Base-by-base conservation (phyloP, 805 yeast species). In the Ogataea ramenticola region DNA sequence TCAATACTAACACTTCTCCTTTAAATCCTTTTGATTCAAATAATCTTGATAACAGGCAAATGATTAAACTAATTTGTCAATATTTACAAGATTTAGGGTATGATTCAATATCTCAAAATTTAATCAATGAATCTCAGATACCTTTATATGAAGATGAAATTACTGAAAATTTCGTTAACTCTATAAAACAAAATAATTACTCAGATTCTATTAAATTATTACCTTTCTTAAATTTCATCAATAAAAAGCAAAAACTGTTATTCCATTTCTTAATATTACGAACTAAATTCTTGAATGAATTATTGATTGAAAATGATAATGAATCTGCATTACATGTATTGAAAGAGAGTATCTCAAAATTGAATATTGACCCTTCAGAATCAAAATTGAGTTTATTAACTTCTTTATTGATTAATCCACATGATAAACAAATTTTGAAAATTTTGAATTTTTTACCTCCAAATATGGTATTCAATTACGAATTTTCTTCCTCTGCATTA, bases 281-380 rank as follows among this genome's bases (percentile, higher is more conserved):
- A 39, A 67, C 70, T 49, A 57, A 62, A 41, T 73, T 63, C 42
- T 51, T 75, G 41, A 80, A 75, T 49, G 43, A 54, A 11, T 48
- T 70, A 19, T 61, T 70, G 21, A 54, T 62, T 11, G 55, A 57
- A 14, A 55, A 62, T 1, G 54, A 64, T 36, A 54, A 59, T 10
- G 44, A 50, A 8, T 52, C 50, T 12, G 74, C 79, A 0, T 48
- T 75, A 15, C 41, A 49, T 16, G 60, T 70, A 11, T 50, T 75
- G 36, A 58, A 75, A 34, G 53, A 56, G 7, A 31, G 39, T 53
- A 43, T 30, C 6, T 29, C 5, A 4, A 14, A 14, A 29, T 29
- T 29, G 12, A 29, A 8, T 14, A 8, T 24, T 6, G 27, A 24
- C 27, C 10, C 10, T 10, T 24, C 27, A 10, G 27, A 24, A 34